Conservation (phyloP, 345 rosid genomes). For the Gossypium raimondii region DNA sequence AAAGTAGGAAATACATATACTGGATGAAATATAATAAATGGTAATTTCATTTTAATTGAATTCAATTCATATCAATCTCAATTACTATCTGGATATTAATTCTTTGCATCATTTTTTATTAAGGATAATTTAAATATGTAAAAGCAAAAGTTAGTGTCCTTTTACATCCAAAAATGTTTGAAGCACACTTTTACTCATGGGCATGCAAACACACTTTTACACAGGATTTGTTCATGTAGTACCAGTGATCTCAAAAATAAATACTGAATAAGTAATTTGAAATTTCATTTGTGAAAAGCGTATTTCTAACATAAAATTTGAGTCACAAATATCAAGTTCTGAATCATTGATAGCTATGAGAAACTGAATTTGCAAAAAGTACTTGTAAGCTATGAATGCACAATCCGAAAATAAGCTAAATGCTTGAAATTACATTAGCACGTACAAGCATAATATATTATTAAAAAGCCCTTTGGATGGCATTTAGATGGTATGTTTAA, state of each 20-base stretch:
- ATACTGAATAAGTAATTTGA: background rate
- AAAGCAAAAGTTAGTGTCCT: background rate
- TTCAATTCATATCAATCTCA: background rate
- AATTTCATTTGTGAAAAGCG: background rate
- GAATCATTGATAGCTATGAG: background rate
- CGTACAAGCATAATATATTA: background rate
- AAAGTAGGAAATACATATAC: background rate
- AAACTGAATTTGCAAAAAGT: background rate
- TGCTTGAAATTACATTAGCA: background rate
- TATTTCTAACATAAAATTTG: background rate
- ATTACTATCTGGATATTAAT: background rate
- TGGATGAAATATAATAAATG: background rate
- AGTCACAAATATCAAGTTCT: slow-evolving; percentile 4
- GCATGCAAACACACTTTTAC: background rate
- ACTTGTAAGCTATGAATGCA: background rate
- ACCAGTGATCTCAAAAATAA: background rate
- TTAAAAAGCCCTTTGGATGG: background rate
- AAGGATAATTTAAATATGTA: background rate
- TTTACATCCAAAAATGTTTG: background rate
- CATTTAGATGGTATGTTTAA: background rate
- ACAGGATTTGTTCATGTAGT: background rate
- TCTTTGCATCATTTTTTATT: background rate
- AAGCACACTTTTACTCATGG: background rate
- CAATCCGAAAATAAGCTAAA: background rate
- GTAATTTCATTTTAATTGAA: background rate